Conservation (phyloP, 495 filamentous ascomycete species). For the Articulospora tetracladia region DNA sequence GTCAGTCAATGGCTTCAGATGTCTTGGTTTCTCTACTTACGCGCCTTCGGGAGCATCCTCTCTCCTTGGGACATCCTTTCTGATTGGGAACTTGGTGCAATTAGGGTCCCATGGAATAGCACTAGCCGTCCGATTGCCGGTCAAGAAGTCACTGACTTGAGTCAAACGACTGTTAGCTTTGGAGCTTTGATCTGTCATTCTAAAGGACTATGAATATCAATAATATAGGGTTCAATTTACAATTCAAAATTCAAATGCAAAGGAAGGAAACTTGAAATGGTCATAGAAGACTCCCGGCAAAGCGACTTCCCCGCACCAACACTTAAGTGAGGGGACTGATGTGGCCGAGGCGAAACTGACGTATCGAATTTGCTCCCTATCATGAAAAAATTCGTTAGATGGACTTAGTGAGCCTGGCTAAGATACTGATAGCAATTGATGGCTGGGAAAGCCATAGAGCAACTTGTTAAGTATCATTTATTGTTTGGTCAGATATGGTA, state of each 20-base stretch:
- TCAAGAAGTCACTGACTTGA: constrained; percentile 39
- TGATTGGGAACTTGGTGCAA: constrained; percentile 44
- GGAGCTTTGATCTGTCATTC: constrained; percentile 9
- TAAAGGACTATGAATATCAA: background rate
- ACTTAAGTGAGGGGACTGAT: background rate
- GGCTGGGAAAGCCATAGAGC: too few species aligned
- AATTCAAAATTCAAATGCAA: too few species aligned
- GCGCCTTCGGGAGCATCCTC: constrained; percentile 18
- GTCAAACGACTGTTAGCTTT: constrained; percentile 29
- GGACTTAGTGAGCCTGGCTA: too few species aligned
- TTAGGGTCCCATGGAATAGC: constrained; percentile 53
- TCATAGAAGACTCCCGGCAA: too few species aligned
- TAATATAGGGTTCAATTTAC: background rate
- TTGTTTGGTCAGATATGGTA: too few species aligned
- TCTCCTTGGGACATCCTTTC: constrained; percentile 48
- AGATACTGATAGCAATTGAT: too few species aligned
- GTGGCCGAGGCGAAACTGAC: background rate
- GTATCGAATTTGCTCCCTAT: background rate
- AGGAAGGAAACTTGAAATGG: too few species aligned
- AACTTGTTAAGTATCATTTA: too few species aligned
- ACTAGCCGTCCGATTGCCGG: constrained; percentile 36
- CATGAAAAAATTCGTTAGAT: background rate
- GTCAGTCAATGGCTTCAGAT: constrained; percentile 24
- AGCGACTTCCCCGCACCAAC: background rate
- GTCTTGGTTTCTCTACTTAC: constrained; percentile 24